Conservation (phyloP, 139 green algal genomes). For the Closterium sp. region DNA sequence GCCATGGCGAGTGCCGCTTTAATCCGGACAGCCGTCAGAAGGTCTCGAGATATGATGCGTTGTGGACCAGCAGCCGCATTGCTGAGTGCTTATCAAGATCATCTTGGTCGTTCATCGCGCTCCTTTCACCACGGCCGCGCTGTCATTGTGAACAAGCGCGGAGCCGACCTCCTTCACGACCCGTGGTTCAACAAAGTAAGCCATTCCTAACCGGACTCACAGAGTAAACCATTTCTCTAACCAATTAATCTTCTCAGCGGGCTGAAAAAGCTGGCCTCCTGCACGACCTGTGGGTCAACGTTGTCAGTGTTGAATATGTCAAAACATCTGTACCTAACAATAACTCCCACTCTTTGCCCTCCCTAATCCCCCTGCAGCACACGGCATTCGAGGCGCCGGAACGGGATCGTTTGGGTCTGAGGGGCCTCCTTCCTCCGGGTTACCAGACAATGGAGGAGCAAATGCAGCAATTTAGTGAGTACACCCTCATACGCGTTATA, state of each 20-base stretch:
- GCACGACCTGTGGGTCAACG: not conserved
- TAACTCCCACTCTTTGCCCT: not conserved
- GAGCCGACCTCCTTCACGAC: constrained; percentile 69
- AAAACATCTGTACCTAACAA: no score
- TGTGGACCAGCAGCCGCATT: not conserved
- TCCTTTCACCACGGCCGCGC: not conserved
- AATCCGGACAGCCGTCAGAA: not conserved
- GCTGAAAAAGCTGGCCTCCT: not conserved
- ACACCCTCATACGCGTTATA: not conserved
- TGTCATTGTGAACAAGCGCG: constrained; percentile 49
- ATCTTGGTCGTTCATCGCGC: not conserved
- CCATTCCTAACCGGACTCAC: not conserved
- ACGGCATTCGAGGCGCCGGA: constrained; percentile 78
- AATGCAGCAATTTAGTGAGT: constrained; percentile 56
- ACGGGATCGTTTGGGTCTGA: constrained; percentile 79
- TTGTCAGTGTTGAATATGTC: no score
- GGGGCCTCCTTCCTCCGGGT: constrained; percentile 80
- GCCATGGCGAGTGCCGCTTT: not conserved
- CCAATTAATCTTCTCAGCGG: not conserved
- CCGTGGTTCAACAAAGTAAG: constrained; percentile 68
- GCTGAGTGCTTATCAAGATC: not conserved
- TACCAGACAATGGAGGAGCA: constrained; percentile 50
- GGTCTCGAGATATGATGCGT: not conserved
- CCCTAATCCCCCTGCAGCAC: constrained; percentile 59
- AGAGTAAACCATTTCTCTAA: not conserved